phyloP scores from a whole-genome alignment of 805 yeast species.

The Cyberlindnera subsufficiens region DNA sequence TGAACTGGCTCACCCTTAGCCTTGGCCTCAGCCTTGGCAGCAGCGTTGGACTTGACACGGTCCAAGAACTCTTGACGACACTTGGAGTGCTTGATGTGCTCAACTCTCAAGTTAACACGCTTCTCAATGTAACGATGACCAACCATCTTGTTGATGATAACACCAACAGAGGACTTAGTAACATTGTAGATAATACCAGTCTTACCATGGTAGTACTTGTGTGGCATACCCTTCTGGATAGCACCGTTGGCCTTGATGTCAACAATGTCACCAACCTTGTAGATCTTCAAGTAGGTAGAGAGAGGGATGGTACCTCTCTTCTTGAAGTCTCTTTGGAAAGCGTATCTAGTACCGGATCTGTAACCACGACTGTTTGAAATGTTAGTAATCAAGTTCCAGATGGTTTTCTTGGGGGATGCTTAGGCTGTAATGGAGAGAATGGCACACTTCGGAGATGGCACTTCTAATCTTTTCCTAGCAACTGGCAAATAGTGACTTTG shows the following conservation, averaged over 20 bases:
- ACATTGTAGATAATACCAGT: conserved; percentile 99
- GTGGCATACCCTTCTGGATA: conserved; percentile 99
- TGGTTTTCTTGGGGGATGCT: no score
- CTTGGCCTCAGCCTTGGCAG: conserved; percentile 89
- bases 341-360: conserved; percentile 99
- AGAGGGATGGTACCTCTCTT: conserved; percentile 87
- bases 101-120: conserved; percentile 97
- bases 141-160: conserved; percentile 95
- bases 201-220: conserved; percentile 99
- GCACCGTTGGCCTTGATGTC: conserved; percentile 99
- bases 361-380: conserved; percentile 74
- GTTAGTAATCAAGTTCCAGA: conserved; percentile 4
- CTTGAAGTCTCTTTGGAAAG: conserved; percentile 99
- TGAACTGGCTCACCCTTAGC: conserved; percentile 83
- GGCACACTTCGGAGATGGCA: no score
- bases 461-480: no score
- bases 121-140: conserved; percentile 99
- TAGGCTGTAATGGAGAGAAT: no score
- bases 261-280: conserved; percentile 99
- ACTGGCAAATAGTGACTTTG: no score
- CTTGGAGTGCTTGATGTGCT: conserved; percentile 99
- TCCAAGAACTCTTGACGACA: conserved; percentile 98
- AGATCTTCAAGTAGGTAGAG: conserved; percentile 95
- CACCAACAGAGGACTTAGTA: conserved; percentile 98
- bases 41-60: conserved; percentile 98